phyloP scores from a whole-genome alignment of 306 rosid genomes.

The Fragaria nilgerrensis region DNA sequence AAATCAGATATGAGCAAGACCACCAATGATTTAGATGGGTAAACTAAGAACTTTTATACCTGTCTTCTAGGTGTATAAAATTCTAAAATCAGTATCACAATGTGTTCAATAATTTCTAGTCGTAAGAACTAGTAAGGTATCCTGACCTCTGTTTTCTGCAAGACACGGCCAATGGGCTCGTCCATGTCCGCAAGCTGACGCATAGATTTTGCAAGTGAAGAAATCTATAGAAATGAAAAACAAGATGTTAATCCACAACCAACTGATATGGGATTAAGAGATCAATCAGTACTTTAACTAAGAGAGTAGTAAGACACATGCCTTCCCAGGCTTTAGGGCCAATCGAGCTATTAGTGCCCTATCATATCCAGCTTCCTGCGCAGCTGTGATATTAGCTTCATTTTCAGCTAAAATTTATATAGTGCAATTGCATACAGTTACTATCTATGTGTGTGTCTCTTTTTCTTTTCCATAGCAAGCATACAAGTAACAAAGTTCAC shows the following conservation, averaged over 20 bases:
- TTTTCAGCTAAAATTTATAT: constrained; percentile 50
- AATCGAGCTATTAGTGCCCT: constrained; percentile 72
- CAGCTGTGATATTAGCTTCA: constrained; percentile 62
- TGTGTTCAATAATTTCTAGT: neutral
- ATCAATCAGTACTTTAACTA: neutral
- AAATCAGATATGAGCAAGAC: neutral
- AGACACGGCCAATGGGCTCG: constrained; percentile 74
- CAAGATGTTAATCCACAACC: neutral
- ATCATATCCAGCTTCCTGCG: constrained; percentile 61
- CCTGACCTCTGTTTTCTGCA: constrained; percentile 73
- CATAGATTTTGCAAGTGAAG: constrained; percentile 61
- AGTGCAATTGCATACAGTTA: too few species aligned
- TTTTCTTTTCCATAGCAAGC: too few species aligned
- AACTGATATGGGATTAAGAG: neutral
- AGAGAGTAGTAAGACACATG: constrained; percentile 18
- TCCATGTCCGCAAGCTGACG: constrained; percentile 81
- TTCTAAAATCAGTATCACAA: neutral
- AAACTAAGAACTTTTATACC: neutral
- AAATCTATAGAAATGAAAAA: constrained; percentile 44
- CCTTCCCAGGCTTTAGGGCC: constrained; percentile 76
- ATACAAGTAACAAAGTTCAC: too few species aligned
- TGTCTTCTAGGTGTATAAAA: neutral
- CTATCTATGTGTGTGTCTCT: too few species aligned
- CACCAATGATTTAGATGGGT: neutral
- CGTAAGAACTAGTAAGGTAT: constrained; percentile 2